Evolutionary conservation across 2,329 filamentous ascomycete genomes (phyloP), one percentile per base, ranked within the genome.

Genomic region (Scolecobasidium constrictum): DNA sequence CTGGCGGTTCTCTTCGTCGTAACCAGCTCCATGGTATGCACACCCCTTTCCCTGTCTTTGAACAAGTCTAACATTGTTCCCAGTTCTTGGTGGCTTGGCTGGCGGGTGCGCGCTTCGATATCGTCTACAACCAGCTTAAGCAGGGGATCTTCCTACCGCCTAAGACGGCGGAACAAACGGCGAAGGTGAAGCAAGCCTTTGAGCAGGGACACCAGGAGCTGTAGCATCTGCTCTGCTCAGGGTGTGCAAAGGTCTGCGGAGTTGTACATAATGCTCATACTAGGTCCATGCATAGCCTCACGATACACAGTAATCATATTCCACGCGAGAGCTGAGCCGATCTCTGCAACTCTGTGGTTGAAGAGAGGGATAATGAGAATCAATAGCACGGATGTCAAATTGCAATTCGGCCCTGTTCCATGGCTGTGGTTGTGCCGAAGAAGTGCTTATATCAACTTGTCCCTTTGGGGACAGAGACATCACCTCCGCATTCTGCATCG

Each of bases 381-480:
- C n/a, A 31, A 9, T 21, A 90, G 88, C 88, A 94, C 85, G 83
- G 85, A 94, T 94, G 87, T 95, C 87, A 94, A 94, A 94, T 94
- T 95, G 79, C 88, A 92, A 90, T 83, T 72, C 77, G 77, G 81
- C 79, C 80, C 66, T 61, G 57, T 59, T 53, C 66, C 80, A 63
- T 94, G 85, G 82, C 85, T 87, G 78, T 72, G 75, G 78, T 88
- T 92, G 88, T 86, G 88, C 87, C 87, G 85, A 88, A 94, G 86
- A 94, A 86, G 86, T 94, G 87, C 87, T 92, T 77, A 93, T 72
- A 92, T 74, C 35, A 49, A 54, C 35, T 53, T 48, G 48, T 3
- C 6, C 18, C 19, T 42, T 3, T 18, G 17, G 20, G 37, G 31
- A 39, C n/a, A n/a, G n/a, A n/a, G n/a, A n/a, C n/a, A n/a, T n/a